A percentile compares a stretch with the other conserved stretches of the same genome.
Evolutionary conservation across 129 eudicot species (phyloP).

Genomic region (Ambrosia artemisiifolia): DNA sequence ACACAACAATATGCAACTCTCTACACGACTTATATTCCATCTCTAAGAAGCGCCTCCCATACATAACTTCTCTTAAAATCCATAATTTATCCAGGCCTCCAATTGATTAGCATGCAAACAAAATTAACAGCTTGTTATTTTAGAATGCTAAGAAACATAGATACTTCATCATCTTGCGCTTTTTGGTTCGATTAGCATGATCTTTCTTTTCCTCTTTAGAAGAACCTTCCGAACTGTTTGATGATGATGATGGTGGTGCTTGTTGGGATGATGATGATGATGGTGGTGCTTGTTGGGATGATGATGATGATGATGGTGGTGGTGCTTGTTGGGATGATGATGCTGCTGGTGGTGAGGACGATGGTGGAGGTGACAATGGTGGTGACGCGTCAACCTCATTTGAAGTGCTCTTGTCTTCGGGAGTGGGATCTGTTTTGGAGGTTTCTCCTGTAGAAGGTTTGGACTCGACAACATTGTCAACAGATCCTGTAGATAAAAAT

Average conservation of each 20-base stretch:
- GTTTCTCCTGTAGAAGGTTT: slow-evolving; percentile 26
- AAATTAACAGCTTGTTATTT: background rate
- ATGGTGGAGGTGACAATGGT: background rate
- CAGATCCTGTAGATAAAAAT: slow-evolving; percentile 29
- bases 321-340: background rate
- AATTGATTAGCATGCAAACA: slow-evolving; percentile 11
- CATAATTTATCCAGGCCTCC: background rate
- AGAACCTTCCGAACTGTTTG: slow-evolving; percentile 23
- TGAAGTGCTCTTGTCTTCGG: slow-evolving; percentile 11
- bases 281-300: background rate
- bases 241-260: slow-evolving; percentile 11
- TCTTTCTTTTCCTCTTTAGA: slow-evolving; percentile 37
- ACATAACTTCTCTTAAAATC: background rate
- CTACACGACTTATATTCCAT: slow-evolving; percentile 11
- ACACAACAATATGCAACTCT: slow-evolving; percentile 22
- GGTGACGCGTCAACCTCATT: slow-evolving; percentile 6
- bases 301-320: background rate
- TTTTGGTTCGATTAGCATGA: slow-evolving; percentile 33
- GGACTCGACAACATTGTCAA: slow-evolving; percentile 16
- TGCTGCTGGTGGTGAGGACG: background rate
- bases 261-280: background rate
- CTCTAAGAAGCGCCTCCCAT: background rate
- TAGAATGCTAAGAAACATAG: slow-evolving; percentile 55
- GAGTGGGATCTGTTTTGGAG: slow-evolving; percentile 12
- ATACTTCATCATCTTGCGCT: slow-evolving; percentile 46